Conservation (phyloP, 2,329 filamentous ascomycete genomes). For the Chaetomiaceae sp. region DNA sequence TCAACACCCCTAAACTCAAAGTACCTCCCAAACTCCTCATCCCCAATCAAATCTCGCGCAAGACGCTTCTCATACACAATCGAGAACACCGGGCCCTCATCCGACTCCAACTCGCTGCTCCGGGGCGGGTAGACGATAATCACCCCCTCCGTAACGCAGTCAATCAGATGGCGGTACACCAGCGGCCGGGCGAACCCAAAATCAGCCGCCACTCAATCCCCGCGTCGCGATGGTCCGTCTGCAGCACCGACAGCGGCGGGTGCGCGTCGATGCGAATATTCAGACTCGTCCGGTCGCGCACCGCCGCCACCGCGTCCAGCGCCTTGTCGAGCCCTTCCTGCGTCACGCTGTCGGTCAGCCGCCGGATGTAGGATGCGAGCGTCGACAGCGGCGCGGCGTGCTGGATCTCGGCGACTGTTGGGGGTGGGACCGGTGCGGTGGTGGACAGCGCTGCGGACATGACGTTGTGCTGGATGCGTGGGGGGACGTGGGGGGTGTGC, state of each 20-base stretch:
- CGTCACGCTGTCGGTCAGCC: conserved; percentile 31
- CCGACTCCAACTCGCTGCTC: conserved; percentile 14
- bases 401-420: conserved; percentile 21
- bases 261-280: conserved; percentile 30
- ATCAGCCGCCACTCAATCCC: conserved; percentile 26
- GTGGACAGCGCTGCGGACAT: conserved; percentile 27
- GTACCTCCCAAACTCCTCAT: conserved; percentile 30
- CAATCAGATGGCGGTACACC: conserved; percentile 30
- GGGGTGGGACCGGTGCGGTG: conserved; percentile 25
- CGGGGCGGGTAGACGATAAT: conserved; percentile 31
- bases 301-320: conserved; percentile 29
- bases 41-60: conserved; percentile 27
- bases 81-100: conserved; percentile 33
- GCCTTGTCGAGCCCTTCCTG: conserved; percentile 28
- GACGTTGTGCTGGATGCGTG: conserved; percentile 33
- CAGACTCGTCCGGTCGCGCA: conserved; percentile 33
- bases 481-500: conserved; percentile 28
- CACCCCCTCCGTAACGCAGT: conserved; percentile 27
- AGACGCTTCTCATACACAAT: conserved; percentile 33
- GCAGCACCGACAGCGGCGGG: conserved; percentile 32
- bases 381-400: conserved; percentile 27
- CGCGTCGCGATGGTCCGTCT: conserved; percentile 33
- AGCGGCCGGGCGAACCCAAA: conserved; percentile 34
- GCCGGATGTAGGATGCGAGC: conserved; percentile 33
- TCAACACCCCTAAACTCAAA: conserved; percentile 34